These are phyloP conservation scores for Macaranga tanarius DNA, from an alignment of 441 rosid genomes.

Conservation along the genomic window DNA sequence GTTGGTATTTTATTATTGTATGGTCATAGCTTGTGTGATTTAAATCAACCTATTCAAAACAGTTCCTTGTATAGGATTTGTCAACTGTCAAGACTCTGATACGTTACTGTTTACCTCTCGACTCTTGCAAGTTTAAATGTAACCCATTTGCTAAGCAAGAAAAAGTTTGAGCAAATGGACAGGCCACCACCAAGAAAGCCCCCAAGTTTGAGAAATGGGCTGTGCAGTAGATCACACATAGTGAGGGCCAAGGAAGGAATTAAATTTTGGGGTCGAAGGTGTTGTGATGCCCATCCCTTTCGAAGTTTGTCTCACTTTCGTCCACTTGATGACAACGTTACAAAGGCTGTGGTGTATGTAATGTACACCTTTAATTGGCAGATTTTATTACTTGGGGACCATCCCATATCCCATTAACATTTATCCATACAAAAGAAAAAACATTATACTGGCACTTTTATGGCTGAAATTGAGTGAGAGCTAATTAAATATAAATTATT, in stretches of 20 bases:
- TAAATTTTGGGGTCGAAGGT: background rate
- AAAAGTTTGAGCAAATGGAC: no score
- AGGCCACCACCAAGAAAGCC: no score
- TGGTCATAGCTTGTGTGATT: background rate
- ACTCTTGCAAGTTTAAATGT: no score
- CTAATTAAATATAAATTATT: no score
- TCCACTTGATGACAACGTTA: slow-evolving; percentile 6
- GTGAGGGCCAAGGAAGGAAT: background rate
- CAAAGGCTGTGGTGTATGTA: slow-evolving; percentile 7
- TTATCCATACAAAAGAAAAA: no score
- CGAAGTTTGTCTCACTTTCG: slow-evolving; percentile 11
- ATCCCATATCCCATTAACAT: background rate
- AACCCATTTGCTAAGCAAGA: no score
- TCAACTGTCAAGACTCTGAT: no score
- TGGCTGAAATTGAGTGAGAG: no score
- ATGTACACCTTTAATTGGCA: background rate
- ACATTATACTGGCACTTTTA: no score
- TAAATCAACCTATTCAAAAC: background rate
- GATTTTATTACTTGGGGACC: slow-evolving; percentile 19
- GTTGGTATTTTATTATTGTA: no score
- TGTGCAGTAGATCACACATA: background rate
- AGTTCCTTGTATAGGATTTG: no score
- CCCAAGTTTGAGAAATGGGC: background rate
- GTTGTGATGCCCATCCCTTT: background rate
- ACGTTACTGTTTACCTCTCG: no score